Evolutionary conservation across 306 rosid genomes (phyloP).

Genomic region (Gastrolobium villosum): DNA sequence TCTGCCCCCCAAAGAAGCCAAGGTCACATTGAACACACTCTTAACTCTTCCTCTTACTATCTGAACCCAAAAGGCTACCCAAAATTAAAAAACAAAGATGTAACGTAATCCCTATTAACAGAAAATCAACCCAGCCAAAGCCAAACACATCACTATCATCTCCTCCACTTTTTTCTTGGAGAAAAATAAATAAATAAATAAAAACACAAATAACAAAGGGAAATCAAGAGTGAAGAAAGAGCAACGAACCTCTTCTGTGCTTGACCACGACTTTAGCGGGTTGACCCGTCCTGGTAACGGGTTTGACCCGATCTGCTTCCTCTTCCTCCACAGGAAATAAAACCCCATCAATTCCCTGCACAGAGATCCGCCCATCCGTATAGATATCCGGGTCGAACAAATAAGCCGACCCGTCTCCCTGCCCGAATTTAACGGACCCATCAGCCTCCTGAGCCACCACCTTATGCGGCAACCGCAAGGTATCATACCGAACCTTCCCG

Average conservation of each 20-base stretch:
- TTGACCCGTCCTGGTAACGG: conserved; percentile 53
- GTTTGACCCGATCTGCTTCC: conserved; percentile 49
- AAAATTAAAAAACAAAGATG: conserved; percentile 26
- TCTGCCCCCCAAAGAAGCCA: not conserved
- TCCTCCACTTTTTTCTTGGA: not conserved
- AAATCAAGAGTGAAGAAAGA: not conserved
- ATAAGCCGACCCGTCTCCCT: conserved; percentile 74
- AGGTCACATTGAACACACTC: conserved; percentile 20
- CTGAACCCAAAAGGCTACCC: not conserved
- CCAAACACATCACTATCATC: conserved; percentile 37
- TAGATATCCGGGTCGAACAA: conserved; percentile 86
- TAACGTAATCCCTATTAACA: not conserved
- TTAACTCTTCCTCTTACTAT: not conserved
- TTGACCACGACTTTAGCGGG: conserved; percentile 58
- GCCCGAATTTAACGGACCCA: conserved; percentile 83
- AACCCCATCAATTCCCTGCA: conserved; percentile 83
- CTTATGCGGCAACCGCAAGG: conserved; percentile 73
- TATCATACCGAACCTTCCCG: conserved; percentile 74
- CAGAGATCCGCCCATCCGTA: conserved; percentile 84
- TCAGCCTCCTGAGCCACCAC: conserved; percentile 83
- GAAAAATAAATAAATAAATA: not conserved
- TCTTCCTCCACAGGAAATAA: conserved; percentile 70
- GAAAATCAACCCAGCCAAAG: conserved; percentile 15
- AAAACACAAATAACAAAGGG: not conserved
- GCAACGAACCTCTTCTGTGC: conserved; percentile 76